Base-by-base conservation (phyloP, 345 rosid genomes). In the Eucalyptus erythrocorys region DNA sequence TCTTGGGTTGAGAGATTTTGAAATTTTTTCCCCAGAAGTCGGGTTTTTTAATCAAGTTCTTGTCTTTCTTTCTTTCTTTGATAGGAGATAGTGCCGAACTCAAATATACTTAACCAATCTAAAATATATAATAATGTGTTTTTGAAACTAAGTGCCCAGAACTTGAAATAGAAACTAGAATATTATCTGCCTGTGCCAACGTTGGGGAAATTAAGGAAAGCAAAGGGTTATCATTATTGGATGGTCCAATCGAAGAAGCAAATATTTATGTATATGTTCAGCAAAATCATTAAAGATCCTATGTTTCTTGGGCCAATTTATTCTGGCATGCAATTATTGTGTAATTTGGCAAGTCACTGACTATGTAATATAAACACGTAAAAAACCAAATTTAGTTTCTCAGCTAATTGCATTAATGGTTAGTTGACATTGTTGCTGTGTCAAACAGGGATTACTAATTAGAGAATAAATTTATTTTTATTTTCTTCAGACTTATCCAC, bases 401-500 rank as follows among this genome's bases (percentile, higher is more conserved):
- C 82, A 21, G 3, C 45, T 71, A 0, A 71, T 71, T 21, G 14
- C 82, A 71, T 71, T 71, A 71, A 37, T 76, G 82, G 47, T 76
- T 2, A 34, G 13, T 76, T 76, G 15, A 76, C 26, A 40, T 21
- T 76, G 30, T 1, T 21, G 30, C 47, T 51, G 4, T 51, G 57
- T 51, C 10, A 51, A 51, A 51, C 4, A n/a, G 57, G 55, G 57
- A 51, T 51, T 51, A 3, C 57, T 51, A 51, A 51, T 51, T 51
- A 19, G 10, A 51, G 24, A 51, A 51, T 51, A 19, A 3, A 51
- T 51, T 5, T 51, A 47, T 5, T 68, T 34, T 88, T 89, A 8
- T 66, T 55, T 82, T 80, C 66, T 86, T 91, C 96, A 98, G 99
- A 94, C 94, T 21, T 97, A 96, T 89, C 99, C 99, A 81, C 97